A percentile compares a stretch with the other conserved stretches of the same genome.
phyloP scores from a whole-genome alignment of 306 rosid species.

The Pyrus bretschneideri region DNA sequence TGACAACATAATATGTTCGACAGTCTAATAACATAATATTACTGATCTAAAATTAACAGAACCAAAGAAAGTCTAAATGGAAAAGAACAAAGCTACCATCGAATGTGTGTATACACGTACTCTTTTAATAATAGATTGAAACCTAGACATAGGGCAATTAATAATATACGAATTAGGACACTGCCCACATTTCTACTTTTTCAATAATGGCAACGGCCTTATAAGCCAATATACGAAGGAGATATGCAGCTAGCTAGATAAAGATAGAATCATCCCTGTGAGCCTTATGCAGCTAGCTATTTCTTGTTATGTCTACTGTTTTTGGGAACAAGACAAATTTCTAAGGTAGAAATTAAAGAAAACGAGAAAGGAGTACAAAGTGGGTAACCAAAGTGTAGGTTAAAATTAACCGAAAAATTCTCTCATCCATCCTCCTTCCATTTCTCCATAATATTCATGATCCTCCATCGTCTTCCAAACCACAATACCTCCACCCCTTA shows the following conservation, averaged over 20 bases:
- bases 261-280: too few species aligned
- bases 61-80: too few species aligned
- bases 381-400: background rate
- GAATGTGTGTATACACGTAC: too few species aligned
- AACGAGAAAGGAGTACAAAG: background rate
- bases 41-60: too few species aligned
- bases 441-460: background rate
- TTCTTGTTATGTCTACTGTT: background rate
- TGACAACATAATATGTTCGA: too few species aligned
- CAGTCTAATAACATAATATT: too few species aligned
- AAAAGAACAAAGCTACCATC: too few species aligned
- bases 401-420: background rate
- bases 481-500: conserved; percentile 10
- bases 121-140: background rate
- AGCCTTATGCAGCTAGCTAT: too few species aligned
- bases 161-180: background rate
- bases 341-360: background rate
- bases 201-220: background rate
- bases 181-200: background rate
- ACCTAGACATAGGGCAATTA: background rate
- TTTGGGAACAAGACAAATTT: background rate
- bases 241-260: background rate
- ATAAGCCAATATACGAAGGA: background rate
- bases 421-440: conserved; percentile 7
- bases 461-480: background rate